Conservation (phyloP, 2,329 filamentous ascomycete species). For the Cyphellophora europaea region DNA sequence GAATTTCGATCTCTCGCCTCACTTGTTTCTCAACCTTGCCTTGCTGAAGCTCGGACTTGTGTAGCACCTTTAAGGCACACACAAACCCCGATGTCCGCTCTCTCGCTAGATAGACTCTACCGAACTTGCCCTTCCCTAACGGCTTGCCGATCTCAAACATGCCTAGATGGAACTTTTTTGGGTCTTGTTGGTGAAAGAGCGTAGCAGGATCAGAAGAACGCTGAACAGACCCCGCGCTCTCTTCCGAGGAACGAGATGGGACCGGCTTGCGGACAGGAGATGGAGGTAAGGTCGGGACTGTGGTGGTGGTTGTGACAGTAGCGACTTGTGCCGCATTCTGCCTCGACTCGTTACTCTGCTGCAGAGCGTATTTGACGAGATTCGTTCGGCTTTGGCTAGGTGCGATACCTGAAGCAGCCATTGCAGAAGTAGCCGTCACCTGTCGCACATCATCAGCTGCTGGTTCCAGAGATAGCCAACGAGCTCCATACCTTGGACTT, state of each 20-base stretch:
- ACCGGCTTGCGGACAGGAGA: constrained; percentile 47
- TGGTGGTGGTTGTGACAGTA: constrained; percentile 24
- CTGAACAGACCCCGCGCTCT: constrained; percentile 28
- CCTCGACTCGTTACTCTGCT: constrained; percentile 60
- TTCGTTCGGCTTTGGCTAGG: constrained; percentile 59
- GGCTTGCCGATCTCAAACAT: constrained; percentile 92
- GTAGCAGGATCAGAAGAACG: constrained; percentile 19
- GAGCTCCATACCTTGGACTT: constrained; percentile 65
- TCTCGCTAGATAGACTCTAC: constrained; percentile 73
- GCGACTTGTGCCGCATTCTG: constrained; percentile 49
- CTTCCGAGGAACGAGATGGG: constrained; percentile 37
- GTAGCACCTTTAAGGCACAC: constrained; percentile 76
- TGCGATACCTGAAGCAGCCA: constrained; percentile 24
- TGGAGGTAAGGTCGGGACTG: constrained; percentile 27
- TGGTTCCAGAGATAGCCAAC: constrained; percentile 24
- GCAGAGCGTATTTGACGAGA: constrained; percentile 75
- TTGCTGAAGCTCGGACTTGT: constrained; percentile 73
- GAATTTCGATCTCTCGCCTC: constrained; percentile 79
- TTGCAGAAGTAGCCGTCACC: background rate
- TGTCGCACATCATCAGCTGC: background rate
- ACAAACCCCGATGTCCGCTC: constrained; percentile 73
- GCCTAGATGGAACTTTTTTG: constrained; percentile 67
- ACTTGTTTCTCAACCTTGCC: constrained; percentile 81
- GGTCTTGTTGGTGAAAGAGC: constrained; percentile 44
- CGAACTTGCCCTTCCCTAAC: constrained; percentile 80